Conservation (phyloP, 768 basidiomycete species). For the Omphalotus guepiniiformis region DNA sequence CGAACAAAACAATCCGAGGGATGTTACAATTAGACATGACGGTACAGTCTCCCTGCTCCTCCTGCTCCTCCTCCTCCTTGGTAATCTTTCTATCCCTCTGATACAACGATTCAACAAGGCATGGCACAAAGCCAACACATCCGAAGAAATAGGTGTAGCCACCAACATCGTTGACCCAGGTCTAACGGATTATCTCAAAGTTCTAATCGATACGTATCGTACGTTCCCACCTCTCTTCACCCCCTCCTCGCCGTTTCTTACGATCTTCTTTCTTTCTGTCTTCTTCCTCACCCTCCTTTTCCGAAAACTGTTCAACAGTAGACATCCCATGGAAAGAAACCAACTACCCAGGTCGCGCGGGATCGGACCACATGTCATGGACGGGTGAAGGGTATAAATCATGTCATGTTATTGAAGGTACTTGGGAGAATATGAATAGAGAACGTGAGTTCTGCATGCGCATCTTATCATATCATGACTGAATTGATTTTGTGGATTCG, state of each 20-base stretch:
- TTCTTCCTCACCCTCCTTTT: neutral
- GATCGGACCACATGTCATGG: conserved; percentile 40
- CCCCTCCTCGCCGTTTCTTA: too few relatives aligned
- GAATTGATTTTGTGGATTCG: too few relatives aligned
- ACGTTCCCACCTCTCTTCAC: neutral
- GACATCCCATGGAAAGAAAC: conserved; percentile 15
- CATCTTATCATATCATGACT: too few relatives aligned
- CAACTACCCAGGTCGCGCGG: neutral
- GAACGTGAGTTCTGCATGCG: conserved; percentile 28
- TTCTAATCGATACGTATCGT: conserved; percentile 12
- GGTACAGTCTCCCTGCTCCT: neutral
- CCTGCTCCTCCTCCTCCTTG: neutral
- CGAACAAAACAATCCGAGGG: conserved; percentile 31
- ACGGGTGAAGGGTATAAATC: conserved; percentile 59
- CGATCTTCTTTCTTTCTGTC: too few relatives aligned
- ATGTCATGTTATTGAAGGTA: conserved; percentile 51
- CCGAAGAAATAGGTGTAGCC: conserved; percentile 14
- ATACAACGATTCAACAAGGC: conserved; percentile 6
- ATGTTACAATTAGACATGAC: conserved; percentile 33
- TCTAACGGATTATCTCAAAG: conserved; percentile 10
- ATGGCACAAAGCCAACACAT: conserved; percentile 9
- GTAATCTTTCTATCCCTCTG: neutral
- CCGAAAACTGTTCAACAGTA: conserved; percentile 2
- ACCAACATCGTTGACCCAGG: conserved; percentile 5
- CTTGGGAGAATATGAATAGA: conserved; percentile 46